Percentiles rank a stretch among this genome's conserved stretches.
Conservation (phyloP, 2,329 filamentous ascomycete species). For the Fusarium tuaranense region DNA sequence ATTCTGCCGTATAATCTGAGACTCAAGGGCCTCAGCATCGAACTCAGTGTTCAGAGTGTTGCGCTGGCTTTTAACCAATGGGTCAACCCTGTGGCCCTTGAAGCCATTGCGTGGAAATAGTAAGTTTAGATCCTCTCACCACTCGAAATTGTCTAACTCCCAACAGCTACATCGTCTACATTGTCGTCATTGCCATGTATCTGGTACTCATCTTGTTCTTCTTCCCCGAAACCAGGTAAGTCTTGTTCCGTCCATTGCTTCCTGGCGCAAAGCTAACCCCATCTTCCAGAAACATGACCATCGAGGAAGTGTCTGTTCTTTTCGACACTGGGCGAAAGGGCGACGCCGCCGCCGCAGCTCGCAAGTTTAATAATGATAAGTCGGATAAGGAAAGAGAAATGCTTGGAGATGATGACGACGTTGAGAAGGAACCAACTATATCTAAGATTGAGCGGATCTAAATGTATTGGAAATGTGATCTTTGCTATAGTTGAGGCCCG, state of each 20-base stretch:
- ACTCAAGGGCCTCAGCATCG: constrained; percentile 42
- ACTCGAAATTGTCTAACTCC: background rate
- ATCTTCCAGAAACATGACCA: constrained; percentile 21
- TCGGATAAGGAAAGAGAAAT: constrained; percentile 11
- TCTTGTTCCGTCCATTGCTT: background rate
- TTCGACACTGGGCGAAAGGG: constrained; percentile 33
- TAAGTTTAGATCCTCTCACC: background rate
- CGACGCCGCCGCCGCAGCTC: constrained; percentile 9
- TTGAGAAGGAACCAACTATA: constrained; percentile 5
- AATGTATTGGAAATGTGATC: too few species aligned
- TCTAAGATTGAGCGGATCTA: constrained; percentile 21
- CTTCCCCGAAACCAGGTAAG: constrained; percentile 40
- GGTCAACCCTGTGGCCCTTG: constrained; percentile 39
- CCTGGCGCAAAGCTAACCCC: background rate
- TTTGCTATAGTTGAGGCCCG: too few species aligned
- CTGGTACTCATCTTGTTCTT: constrained; percentile 34
- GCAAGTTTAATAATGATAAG: constrained; percentile 7
- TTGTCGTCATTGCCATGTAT: constrained; percentile 34
- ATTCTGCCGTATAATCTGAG: constrained; percentile 44
- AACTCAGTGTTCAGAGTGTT: constrained; percentile 25
- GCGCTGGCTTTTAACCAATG: constrained; percentile 39
- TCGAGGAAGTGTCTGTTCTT: constrained; percentile 34
- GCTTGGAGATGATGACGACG: constrained; percentile 13
- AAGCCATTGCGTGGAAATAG: constrained; percentile 41
- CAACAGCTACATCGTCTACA: constrained; percentile 32